phyloP scores from a whole-genome alignment of 192 early-diverging fungal genomes.

The Powellomyces hirtus region DNA sequence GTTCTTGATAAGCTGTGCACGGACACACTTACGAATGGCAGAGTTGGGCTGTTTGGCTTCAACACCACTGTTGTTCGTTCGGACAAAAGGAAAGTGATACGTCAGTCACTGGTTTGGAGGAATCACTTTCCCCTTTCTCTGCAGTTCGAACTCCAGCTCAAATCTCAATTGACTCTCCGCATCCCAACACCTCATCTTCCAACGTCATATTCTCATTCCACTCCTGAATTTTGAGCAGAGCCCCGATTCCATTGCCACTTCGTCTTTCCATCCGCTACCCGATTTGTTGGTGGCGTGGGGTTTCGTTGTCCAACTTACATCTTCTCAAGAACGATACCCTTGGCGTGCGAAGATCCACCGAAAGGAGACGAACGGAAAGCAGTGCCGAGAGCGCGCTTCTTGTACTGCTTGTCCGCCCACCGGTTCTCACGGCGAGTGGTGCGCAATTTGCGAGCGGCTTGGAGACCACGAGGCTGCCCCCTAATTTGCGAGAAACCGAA shows the following conservation, averaged over 20 bases:
- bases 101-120: no score
- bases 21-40: slow-evolving; percentile 99
- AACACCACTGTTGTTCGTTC: slow-evolving; percentile 85
- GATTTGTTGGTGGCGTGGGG: no score
- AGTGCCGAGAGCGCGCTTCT: slow-evolving; percentile 97
- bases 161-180: no score
- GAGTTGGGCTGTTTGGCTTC: slow-evolving; percentile 99
- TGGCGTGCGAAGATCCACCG: slow-evolving; percentile 99
- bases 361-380: slow-evolving; percentile 98
- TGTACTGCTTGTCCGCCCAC: slow-evolving; percentile 99
- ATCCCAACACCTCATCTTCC: no score
- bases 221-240: no score
- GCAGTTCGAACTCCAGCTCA: no score
- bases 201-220: no score
- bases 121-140: no score
- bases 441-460: slow-evolving; percentile 97
- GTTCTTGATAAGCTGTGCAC: slow-evolving; percentile 99
- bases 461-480: slow-evolving; percentile 96
- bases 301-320: slow-evolving; percentile 64
- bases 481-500: neutral
- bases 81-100: no score
- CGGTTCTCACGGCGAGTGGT: slow-evolving; percentile 96
- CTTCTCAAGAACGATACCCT: slow-evolving; percentile 99
- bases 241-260: no score
- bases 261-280: no score